Evolutionary conservation across 495 filamentous ascomycete species (phyloP).

Genomic region (Tuber aestivum): DNA sequence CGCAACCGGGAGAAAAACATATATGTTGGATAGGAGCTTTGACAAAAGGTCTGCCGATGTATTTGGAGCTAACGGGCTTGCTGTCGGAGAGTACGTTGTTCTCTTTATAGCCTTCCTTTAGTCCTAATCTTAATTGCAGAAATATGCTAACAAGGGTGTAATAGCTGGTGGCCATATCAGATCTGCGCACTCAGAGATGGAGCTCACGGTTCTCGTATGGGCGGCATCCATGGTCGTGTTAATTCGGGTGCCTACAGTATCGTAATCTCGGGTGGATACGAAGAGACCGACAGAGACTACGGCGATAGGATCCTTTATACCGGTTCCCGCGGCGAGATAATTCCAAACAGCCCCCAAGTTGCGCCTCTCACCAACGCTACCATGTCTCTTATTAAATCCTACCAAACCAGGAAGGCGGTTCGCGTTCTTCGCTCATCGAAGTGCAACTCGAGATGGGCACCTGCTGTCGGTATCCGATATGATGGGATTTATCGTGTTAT

Average conservation of each 20-base stretch:
- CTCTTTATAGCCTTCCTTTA: background rate
- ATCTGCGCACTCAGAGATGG: slow-evolving; percentile 49
- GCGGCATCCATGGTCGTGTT: slow-evolving; percentile 48
- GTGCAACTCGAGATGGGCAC: slow-evolving; percentile 33
- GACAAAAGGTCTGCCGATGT: slow-evolving; percentile 37
- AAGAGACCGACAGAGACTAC: slow-evolving; percentile 47
- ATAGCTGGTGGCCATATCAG: slow-evolving; percentile 51
- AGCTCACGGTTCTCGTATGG: slow-evolving; percentile 48
- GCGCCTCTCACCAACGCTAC: slow-evolving; percentile 42
- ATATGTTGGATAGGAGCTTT: slow-evolving; percentile 41
- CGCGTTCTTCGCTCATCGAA: slow-evolving; percentile 48
- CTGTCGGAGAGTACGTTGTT: slow-evolving; percentile 42
- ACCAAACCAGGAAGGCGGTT: slow-evolving; percentile 40
- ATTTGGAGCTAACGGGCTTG: slow-evolving; percentile 48
- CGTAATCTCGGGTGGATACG: slow-evolving; percentile 46
- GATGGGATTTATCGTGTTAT: slow-evolving; percentile 52
- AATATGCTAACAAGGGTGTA: background rate
- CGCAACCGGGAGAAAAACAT: slow-evolving; percentile 20
- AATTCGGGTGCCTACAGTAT: slow-evolving; percentile 48
- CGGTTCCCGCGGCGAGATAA: slow-evolving; percentile 43
- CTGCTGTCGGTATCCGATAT: slow-evolving; percentile 49
- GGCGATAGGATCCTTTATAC: slow-evolving; percentile 50
- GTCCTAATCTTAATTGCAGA: background rate
- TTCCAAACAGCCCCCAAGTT: slow-evolving; percentile 13
- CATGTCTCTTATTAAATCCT: slow-evolving; percentile 44